A percentile compares a stretch with the other conserved stretches of the same genome.
These are phyloP conservation scores for Hymenotorrendiella dingleyae DNA, from an alignment of 2,329 filamentous ascomycete species.

Conservation along the genomic window DNA sequence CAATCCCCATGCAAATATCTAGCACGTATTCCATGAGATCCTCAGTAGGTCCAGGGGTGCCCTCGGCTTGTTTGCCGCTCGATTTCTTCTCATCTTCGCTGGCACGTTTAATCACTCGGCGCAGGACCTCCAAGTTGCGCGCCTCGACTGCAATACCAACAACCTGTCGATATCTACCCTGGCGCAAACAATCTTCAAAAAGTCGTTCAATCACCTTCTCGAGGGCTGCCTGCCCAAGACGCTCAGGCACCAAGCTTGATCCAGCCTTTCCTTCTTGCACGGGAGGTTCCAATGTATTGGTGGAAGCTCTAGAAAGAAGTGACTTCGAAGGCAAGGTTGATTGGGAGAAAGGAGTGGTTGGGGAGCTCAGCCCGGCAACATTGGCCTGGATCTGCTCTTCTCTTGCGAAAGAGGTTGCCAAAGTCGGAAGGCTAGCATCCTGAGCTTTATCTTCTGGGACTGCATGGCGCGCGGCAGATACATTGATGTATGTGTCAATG, in stretches of 20 bases:
- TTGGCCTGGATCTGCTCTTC: conserved; percentile 57
- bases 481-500: conserved; percentile 92
- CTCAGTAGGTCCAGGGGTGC: conserved; percentile 60
- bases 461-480: conserved; percentile 55
- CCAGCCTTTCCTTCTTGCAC: conserved; percentile 29
- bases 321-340: conserved; percentile 91
- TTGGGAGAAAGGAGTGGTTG: conserved; percentile 92
- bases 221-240: conserved; percentile 71
- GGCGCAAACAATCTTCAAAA: conserved; percentile 82
- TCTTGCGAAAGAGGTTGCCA: conserved; percentile 73
- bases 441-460: conserved; percentile 44
- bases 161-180: conserved; percentile 88
- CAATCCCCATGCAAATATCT: conserved; percentile 94
- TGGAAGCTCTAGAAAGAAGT: conserved; percentile 76
- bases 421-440: conserved; percentile 42
- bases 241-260: conserved; percentile 46
- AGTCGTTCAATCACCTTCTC: conserved; percentile 81
- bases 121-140: conserved; percentile 81
- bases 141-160: conserved; percentile 96
- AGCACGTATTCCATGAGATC: conserved; percentile 96
- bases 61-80: conserved; percentile 51
- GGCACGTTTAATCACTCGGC: conserved; percentile 81
- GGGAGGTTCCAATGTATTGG: conserved; percentile 50
- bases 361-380: conserved; percentile 60
- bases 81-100: conserved; percentile 74